Evolutionary conservation across 371 early-diverging fungal genomes (phyloP), one percentile per base, ranked within the genome.

Genomic region (Rhizopus microsporus): DNA sequence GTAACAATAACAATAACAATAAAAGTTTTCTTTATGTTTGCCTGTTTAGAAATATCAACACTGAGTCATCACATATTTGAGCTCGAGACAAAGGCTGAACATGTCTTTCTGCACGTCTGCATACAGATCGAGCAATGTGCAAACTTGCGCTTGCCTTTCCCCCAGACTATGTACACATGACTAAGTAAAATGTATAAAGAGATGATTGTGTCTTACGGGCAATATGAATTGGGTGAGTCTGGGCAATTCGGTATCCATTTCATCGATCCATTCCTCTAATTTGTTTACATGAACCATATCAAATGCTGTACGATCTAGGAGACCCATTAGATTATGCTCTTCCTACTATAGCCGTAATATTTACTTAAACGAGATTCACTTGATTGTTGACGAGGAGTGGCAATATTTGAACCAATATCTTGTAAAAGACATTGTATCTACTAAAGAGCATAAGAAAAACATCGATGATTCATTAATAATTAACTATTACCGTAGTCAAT

Each of bases 231-330:
- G 81, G 6, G 82, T 82, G 44, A 95, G 73, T 7, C 86, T 87
- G 7, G 93, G 94, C 47, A 95, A 79, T 30, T 77, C 66, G n/a
- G 56, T 69, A 65, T 89, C 88, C 57, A 90, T 69, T 6, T 78
- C 77, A 72, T 95, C 97, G 52, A 97, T 94, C 94, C 93, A 94
- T 4, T 56, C 5, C 63, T 97, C 97, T n/a, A 97, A 69, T 52
- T 81, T 79, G 8, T 46, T 49, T 3, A 82, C 78, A 30, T 85
- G 79, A 7, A 86, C 76, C 0, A 68, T 65, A 65, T 95, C 95
- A 68, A 96, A 96, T 8, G 66, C 60, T 1, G 96, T 96, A 23
- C 84, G 80, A 2, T 63, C 87, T 83, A 65, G 15, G 12, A 38
- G 7, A 47, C 17, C 12, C 16, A 23, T 17, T 30, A 42, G 23